These are phyloP conservation scores for Entophlyctis luteolus DNA, from an alignment of 192 early-diverging fungal genomes.

Conservation along the genomic window DNA sequence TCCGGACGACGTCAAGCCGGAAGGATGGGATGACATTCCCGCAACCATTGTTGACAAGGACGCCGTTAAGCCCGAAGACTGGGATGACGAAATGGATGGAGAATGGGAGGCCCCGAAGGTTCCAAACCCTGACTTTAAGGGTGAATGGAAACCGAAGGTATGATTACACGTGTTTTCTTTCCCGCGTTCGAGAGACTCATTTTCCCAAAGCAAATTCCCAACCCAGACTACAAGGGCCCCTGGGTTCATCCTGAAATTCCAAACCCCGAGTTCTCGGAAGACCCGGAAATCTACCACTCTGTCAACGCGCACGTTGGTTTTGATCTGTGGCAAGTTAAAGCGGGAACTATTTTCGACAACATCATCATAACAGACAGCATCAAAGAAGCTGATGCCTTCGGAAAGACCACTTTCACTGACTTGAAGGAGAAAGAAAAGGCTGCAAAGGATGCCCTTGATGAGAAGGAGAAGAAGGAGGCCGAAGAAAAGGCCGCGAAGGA, in stretches of 20 bases:
- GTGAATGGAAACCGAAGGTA: constrained; percentile 20
- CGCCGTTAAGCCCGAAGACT: constrained; percentile 83
- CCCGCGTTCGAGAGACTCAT: no score
- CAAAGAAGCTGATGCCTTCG: constrained; percentile 44
- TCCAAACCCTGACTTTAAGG: constrained; percentile 48
- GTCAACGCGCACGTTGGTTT: constrained; percentile 41
- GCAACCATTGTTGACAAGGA: constrained; percentile 78
- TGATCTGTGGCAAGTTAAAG: constrained; percentile 54
- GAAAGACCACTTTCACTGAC: constrained; percentile 27
- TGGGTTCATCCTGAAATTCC: constrained; percentile 48
- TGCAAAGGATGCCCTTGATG: constrained; percentile 36
- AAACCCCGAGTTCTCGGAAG: constrained; percentile 37
- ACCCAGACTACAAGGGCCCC: constrained; percentile 47
- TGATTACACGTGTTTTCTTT: constrained; percentile 3
- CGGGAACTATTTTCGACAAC: constrained; percentile 52
- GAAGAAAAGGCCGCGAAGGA: constrained; percentile 14
- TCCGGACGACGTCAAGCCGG: constrained; percentile 69
- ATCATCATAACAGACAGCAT: constrained; percentile 50
- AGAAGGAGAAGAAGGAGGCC: constrained; percentile 18
- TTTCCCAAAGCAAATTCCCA: constrained; percentile 37
- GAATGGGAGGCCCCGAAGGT: constrained; percentile 47
- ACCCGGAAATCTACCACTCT: constrained; percentile 32
- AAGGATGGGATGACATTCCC: constrained; percentile 69
- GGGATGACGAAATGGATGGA: constrained; percentile 60
- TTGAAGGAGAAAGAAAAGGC: constrained; percentile 27